Conservation (phyloP, 768 basidiomycete species). For the Coprinopsis sp. region DNA sequence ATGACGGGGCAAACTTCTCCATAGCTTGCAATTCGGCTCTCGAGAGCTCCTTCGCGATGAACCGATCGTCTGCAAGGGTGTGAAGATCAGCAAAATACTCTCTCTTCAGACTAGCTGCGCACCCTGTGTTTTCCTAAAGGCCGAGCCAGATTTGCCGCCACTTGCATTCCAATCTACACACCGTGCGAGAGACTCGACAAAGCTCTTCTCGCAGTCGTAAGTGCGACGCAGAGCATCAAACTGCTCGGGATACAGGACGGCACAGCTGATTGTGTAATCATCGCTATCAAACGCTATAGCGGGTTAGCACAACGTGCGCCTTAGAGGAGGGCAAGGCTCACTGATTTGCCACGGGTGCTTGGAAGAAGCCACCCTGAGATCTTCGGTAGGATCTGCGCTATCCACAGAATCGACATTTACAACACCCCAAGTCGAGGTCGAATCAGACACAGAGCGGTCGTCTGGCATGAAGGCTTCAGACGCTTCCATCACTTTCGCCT, state of each 20-base stretch:
- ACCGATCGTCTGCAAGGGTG: slow-evolving; percentile 75
- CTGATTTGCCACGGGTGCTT: slow-evolving; percentile 80
- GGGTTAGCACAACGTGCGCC: not conserved
- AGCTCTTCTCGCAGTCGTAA: slow-evolving; percentile 91
- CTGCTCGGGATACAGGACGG: slow-evolving; percentile 93
- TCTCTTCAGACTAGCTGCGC: slow-evolving; percentile 13
- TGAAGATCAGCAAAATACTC: slow-evolving; percentile 5
- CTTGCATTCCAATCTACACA: slow-evolving; percentile 96
- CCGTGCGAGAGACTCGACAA: slow-evolving; percentile 88
- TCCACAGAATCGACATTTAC: slow-evolving; percentile 76
- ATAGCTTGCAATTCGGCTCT: slow-evolving; percentile 88
- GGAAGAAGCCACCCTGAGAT: slow-evolving; percentile 68
- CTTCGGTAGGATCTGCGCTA: slow-evolving; percentile 66
- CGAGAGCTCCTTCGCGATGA: slow-evolving; percentile 96
- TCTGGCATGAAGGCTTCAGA: slow-evolving; percentile 92
- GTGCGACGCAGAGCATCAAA: slow-evolving; percentile 91
- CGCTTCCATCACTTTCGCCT: slow-evolving; percentile 54
- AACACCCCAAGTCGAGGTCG: slow-evolving; percentile 88
- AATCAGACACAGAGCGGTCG: slow-evolving; percentile 75
- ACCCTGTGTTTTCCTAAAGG: slow-evolving; percentile 95
- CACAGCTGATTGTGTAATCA: slow-evolving; percentile 86
- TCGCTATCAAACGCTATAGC: slow-evolving; percentile 82
- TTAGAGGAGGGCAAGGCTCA: slow-evolving; percentile 32
- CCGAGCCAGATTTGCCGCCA: slow-evolving; percentile 96
- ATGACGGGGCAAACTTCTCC: slow-evolving; percentile 95